phyloP scores from a whole-genome alignment of 176 grass and related monocot genomes.

The Zoysia pacifica region DNA sequence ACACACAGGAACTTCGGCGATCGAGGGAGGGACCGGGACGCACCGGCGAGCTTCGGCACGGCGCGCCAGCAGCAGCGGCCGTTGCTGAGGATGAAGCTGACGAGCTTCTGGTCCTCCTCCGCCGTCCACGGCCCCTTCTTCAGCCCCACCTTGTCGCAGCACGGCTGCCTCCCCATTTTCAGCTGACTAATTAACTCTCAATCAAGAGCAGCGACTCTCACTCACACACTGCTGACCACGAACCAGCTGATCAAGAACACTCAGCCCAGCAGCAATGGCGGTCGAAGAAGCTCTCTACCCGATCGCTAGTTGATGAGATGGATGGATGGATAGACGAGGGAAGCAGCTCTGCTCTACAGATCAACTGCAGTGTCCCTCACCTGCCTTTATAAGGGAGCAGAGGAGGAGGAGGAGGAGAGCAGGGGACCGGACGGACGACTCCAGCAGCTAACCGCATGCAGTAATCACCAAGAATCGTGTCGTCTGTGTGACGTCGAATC shows the following conservation, averaged over 20 bases:
- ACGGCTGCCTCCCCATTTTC: slow-evolving; percentile 74
- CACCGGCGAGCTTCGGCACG: slow-evolving; percentile 81
- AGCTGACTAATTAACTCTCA: background rate
- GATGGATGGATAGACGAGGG: background rate
- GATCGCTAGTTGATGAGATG: background rate
- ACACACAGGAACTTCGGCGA: too few species aligned
- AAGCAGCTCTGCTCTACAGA: slow-evolving; percentile 2
- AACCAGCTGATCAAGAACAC: background rate
- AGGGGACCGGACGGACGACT: background rate
- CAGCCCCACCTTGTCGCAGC: slow-evolving; percentile 81
- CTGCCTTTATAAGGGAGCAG: slow-evolving; percentile 58
- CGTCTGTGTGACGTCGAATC: slow-evolving; percentile 21
- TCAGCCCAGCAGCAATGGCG: slow-evolving; percentile 12
- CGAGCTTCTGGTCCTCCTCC: slow-evolving; percentile 77
- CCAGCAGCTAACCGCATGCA: slow-evolving; percentile 27
- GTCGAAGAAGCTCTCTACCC: background rate
- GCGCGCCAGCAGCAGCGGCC: slow-evolving; percentile 76
- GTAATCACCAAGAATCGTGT: slow-evolving; percentile 15
- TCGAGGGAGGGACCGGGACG: background rate
- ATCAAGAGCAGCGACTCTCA: background rate
- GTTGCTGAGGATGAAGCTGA: slow-evolving; percentile 73
- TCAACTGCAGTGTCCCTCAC: slow-evolving; percentile 26
- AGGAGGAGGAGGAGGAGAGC: background rate
- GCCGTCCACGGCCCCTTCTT: slow-evolving; percentile 79
- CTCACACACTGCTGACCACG: background rate